Evolutionary conservation across 768 basidiomycete species (phyloP), one percentile per base, ranked within the genome.

Genomic region (Mycena indigotica): DNA sequence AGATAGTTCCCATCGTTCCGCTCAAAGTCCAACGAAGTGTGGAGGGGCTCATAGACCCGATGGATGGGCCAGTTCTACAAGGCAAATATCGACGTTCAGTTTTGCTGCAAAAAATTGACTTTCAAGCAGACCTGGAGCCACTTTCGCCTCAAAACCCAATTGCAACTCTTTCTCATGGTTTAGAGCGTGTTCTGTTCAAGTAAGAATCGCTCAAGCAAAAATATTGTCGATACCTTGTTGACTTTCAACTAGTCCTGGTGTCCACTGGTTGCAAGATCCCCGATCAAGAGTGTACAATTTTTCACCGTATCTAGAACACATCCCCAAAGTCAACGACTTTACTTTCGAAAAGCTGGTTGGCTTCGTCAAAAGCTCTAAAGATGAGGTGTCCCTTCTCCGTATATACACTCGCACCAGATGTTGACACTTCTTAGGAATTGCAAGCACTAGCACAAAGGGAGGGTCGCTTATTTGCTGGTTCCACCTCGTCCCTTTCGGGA

Each of bases 241-340:
- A 39, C 57, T 30, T 21, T 32, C 59, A 46, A 56, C 23, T 58
- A 97, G 95, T 63, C 91, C 90, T 4, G 91, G 92, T 10, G 88
- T 95, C 0, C 91, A 94, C 64, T 92, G 92, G 87, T 73, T 97
- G 2, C 85, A 86, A 65, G 94, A 98, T 67, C 91, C 93, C 0
- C 80, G 90, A 17, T 90, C 93, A 0, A 80, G 84, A 4, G 88
- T 93, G 15, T 95, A 91, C 73, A 95, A 95, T 67, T 98, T 93
- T 67, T 71, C 85, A 0, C 83, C 86, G 3, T 83, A 80, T 67
- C 74, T 97, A 4, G 83, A 91, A 71, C 70, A 72, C 1, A 82
- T 99, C 45, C 93, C 95, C 0, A 76, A 83, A 56, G 84, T 94
- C 4, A 82, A 80, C 4, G 86, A 94, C 45, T 98, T 98, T 66